Base-by-base conservation (phyloP, 2,329 filamentous ascomycete genomes). In the Elsinoe necatrix region DNA sequence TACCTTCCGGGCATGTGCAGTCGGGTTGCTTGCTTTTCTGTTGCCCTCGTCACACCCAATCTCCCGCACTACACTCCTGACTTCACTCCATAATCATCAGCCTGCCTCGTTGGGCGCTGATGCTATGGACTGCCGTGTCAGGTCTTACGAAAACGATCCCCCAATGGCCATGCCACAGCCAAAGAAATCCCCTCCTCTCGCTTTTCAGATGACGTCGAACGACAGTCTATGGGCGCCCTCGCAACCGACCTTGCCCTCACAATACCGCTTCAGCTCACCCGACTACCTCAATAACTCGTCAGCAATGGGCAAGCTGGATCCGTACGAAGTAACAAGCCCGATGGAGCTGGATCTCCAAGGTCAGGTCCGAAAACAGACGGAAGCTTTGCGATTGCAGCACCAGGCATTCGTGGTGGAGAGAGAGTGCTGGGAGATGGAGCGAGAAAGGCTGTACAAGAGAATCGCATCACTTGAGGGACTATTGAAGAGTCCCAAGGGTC, bases 351-450 rank as follows among this genome's bases (percentile, higher is more conserved):
- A 65, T 29, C 47, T 69, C 58, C 68, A 70, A 54, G 62, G 63
- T 25, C 65, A 69, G 20, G 61, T 70, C 14, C 66, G 68, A 55
- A 68, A 69, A 57, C 67, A 69, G 60, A 58, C 64, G 12, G 62
- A 65, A 47, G 65, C 67, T 6, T 61, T 71, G 16, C 55, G 62
- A 25, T 58, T 64, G 54, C 62, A 69, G 21, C 66, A 70, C 57
- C 63, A 65, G 34, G 68, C 67, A 0, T 71, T 71, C 55, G 64
- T 65, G 9, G 66, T 65, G 2, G 68, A 71, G 59, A 58, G 68
- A 31, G 61, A 69, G 42, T 62, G 64, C 12, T 71, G 68, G 68
- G 59, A 61, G 12, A 55, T 68, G 58, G 68, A 71, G 60, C 63
- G 62, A 47, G 62, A 67, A 29, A 61, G 64, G 39, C 56, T 70